A percentile compares a stretch with the other conserved stretches of the same genome.
Evolutionary conservation across 805 yeast genomes (phyloP).

Genomic region (Candida montana): DNA sequence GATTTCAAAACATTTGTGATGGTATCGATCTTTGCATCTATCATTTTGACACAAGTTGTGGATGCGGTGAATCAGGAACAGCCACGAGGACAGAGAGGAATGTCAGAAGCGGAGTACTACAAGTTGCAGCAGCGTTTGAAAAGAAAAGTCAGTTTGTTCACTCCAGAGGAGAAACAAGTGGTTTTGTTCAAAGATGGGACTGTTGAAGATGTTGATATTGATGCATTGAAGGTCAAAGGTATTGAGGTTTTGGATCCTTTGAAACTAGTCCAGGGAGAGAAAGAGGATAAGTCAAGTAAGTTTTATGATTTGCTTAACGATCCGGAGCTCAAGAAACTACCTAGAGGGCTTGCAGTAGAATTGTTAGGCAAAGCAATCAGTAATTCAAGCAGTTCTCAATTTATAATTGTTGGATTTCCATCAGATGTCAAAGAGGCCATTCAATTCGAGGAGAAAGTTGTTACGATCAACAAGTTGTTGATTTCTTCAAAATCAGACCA

Average conservation of each 20-base stretch:
- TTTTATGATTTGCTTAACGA: no score
- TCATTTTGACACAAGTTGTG: slow-evolving; percentile 35
- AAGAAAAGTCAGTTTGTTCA: slow-evolving; percentile 41
- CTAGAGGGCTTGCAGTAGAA: no score
- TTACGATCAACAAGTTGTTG: no score
- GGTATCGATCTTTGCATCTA: slow-evolving; percentile 41
- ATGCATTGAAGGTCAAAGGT: slow-evolving; percentile 8
- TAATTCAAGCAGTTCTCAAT: no score
- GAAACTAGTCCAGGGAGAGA: slow-evolving; percentile 41
- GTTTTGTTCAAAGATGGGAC: slow-evolving; percentile 31
- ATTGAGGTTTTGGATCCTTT: slow-evolving; percentile 45
- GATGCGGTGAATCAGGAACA: slow-evolving; percentile 31
- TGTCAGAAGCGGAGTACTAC: slow-evolving; percentile 37
- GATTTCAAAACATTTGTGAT: slow-evolving; percentile 36
- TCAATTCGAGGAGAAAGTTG: no score
- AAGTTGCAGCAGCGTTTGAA: slow-evolving; percentile 43
- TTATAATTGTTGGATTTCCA: no score
- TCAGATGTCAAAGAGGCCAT: no score
- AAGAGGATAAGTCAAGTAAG: slow-evolving; percentile 36
- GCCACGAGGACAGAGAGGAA: slow-evolving; percentile 22
- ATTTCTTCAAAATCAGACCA: no score
- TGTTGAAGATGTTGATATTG: slow-evolving; percentile 14
- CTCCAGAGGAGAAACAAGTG: slow-evolving; percentile 36
- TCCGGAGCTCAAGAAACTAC: no score
- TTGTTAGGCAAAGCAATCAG: no score